These are phyloP conservation scores for Rhazya stricta DNA, from an alignment of 257 asterid genomes.

Conservation along the genomic window DNA sequence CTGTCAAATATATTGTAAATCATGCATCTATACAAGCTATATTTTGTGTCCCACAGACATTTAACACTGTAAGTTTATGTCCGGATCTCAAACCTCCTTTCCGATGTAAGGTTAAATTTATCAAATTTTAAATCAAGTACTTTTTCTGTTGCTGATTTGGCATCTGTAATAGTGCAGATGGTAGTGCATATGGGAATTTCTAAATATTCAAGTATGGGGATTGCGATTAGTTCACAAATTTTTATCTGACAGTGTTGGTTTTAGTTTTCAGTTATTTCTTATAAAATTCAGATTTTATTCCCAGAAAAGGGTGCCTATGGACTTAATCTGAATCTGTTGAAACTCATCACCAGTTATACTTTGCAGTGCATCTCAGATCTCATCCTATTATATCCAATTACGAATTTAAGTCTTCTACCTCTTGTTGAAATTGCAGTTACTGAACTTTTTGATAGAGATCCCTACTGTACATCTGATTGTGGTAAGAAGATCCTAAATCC, in stretches of 20 bases:
- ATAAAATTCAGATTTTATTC: not conserved
- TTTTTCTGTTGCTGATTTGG: not conserved
- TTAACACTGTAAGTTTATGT: slow-evolving; percentile 39
- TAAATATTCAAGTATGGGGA: not conserved
- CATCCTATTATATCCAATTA: not conserved
- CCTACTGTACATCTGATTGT: slow-evolving; percentile 75
- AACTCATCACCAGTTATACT: not conserved
- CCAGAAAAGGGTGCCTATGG: not conserved
- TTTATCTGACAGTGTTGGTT: not conserved
- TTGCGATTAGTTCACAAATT: not conserved
- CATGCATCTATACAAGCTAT: slow-evolving; percentile 57
- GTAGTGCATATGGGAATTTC: not conserved
- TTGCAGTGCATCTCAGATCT: not conserved
- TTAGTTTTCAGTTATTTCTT: not conserved
- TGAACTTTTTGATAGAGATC: slow-evolving; percentile 69
- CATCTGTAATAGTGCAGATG: not conserved
- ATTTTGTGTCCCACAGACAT: slow-evolving; percentile 51
- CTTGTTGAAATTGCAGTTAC: slow-evolving; percentile 42
- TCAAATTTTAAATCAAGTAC: not conserved
- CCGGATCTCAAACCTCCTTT: not conserved
- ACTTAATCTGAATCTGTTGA: not conserved
- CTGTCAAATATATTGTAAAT: slow-evolving; percentile 59
- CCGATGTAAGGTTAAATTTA: not conserved
- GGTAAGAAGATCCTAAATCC: slow-evolving; percentile 44
- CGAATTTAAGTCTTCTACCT: not conserved